These are phyloP conservation scores for Brassica carinata DNA, from an alignment of 345 rosid species.

Conservation along the genomic window DNA sequence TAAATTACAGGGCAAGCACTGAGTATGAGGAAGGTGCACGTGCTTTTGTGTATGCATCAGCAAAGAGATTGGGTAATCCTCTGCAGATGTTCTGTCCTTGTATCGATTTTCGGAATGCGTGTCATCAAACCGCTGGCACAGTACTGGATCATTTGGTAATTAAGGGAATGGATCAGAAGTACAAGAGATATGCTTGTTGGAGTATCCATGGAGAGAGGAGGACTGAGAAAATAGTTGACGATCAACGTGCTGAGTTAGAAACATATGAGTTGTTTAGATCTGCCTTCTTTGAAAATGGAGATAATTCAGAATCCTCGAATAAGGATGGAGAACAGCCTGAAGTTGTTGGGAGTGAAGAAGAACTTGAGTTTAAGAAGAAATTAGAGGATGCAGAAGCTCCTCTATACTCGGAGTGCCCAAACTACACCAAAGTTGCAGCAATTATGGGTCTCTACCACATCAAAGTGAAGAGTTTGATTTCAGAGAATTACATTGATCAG, in stretches of 20 bases:
- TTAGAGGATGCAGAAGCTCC: no score
- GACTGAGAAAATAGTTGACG: not conserved
- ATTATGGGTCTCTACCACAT: not conserved
- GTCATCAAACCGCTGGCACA: not conserved
- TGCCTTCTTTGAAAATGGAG: no score
- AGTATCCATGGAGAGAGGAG: not conserved
- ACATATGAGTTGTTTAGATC: no score
- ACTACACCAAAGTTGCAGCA: not conserved
- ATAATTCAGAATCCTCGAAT: no score
- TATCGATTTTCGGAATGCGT: not conserved
- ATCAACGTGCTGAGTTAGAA: no score
- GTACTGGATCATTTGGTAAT: no score
- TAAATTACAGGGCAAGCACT: no score
- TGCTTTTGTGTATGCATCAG: not conserved
- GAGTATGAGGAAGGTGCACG: not conserved
- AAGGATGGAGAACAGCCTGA: not conserved
- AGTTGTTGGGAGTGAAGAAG: not conserved
- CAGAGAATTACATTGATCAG: not conserved
- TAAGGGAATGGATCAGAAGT: no score
- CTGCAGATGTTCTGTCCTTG: no score
- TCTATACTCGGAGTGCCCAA: no score
- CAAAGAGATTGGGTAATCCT: not conserved
- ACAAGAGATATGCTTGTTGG: not conserved
- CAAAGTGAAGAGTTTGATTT: not conserved
- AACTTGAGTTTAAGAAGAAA: not conserved